These are phyloP conservation scores for Lodderomyces pseudojiufengensis DNA, from an alignment of 1,139 yeast genomes.

Conservation along the genomic window DNA sequence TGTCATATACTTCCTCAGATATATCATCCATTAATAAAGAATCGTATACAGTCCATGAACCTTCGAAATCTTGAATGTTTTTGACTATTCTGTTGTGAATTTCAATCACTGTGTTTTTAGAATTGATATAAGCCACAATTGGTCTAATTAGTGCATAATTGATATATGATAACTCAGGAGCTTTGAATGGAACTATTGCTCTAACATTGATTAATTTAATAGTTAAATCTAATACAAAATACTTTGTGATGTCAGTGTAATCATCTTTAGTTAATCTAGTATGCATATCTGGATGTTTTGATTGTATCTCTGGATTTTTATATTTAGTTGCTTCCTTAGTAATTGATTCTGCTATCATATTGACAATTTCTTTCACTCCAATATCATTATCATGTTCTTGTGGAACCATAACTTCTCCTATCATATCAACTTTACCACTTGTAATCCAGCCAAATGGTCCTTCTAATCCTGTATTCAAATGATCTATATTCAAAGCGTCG, in stretches of 20 bases:
- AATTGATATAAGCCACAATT: constrained; percentile 91
- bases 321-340: constrained; percentile 39
- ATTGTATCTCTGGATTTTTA: constrained; percentile 33
- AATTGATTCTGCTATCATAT: constrained; percentile 37
- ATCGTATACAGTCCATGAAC: constrained; percentile 95
- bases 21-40: constrained; percentile 88
- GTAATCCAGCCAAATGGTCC: constrained; percentile 99
- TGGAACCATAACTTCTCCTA: constrained; percentile 86
- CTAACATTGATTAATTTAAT: constrained; percentile 78
- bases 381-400: constrained; percentile 46
- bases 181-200: constrained; percentile 83
- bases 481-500: constrained; percentile 83
- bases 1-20: constrained; percentile 84
- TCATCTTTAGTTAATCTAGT: constrained; percentile 25
- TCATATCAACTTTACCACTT: constrained; percentile 84
- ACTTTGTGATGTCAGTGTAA: constrained; percentile 41
- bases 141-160: constrained; percentile 92
- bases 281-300: constrained; percentile 29
- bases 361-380: constrained; percentile 38
- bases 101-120: constrained; percentile 85
- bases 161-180: constrained; percentile 78
- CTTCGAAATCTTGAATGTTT: constrained; percentile 77
- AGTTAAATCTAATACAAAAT: constrained; percentile 74
- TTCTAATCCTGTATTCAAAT: constrained; percentile 79
- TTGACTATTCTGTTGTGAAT: constrained; percentile 83